Base-by-base conservation (phyloP, 768 basidiomycete species). In the Punctularia strigosozonata region DNA sequence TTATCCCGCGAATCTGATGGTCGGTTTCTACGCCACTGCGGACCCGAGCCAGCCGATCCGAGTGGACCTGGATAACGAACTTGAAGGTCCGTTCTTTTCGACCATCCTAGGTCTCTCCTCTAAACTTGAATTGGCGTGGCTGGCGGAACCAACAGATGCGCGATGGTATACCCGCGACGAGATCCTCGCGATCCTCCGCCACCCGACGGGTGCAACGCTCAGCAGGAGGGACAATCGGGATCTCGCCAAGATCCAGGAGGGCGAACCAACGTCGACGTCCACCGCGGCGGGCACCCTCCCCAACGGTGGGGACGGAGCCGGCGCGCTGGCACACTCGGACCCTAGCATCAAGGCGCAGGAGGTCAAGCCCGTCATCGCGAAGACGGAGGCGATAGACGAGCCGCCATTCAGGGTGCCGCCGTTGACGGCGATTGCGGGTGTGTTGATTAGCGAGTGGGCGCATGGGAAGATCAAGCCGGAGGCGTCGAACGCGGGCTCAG, bases 1-100 rank as follows among this genome's bases (percentile, higher is more conserved):
- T 2, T 94, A 77, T 62, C 91, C 91, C 6, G 74, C 88, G 12
- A 89, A 76, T 55, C 63, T 91, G 28, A 92, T 95, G 91, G 69
- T 89, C 6, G 91, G 91, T 12, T 89, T 84, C 54, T 90, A 82
- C 51, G 88, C 81, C 2, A 69, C 73, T 31, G 91, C 74, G 6
- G 85, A 80, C 62, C 64, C 79, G 2, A 65, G 71, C 4, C 67
- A 89, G 50, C 71, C 75, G 5, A 81, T 97, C 42, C 75, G 89
- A 13, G 63, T 68, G 6, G 91, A 97, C 54, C 71, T 99, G 2
- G 94, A 97, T 53, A 94, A 94, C 48, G 94, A 99, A 62, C 73
- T 99, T n/a, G 79, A 80, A 51, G 88, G 90, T 84, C 43, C 36
- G 72, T 58, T 12, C 25, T 25, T 19, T 17, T 33, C 31, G 13